These are phyloP conservation scores for Fusarium decemcellulare DNA, from an alignment of 2,329 filamentous ascomycete genomes.

Conservation along the genomic window DNA sequence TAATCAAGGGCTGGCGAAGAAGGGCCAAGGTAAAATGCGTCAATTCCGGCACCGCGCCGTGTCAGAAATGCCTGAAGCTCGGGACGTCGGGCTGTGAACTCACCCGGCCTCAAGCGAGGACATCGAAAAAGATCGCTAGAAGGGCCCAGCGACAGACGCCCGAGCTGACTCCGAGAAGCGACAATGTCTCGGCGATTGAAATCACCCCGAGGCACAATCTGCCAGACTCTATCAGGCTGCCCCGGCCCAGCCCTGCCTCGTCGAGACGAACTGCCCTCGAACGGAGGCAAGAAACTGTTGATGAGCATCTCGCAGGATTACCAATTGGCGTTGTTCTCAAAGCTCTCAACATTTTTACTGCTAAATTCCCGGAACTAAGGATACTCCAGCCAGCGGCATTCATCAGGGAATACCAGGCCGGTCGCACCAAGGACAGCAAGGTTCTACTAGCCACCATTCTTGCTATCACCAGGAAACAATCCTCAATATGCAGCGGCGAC, in stretches of 20 bases:
- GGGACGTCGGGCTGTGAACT: constrained; percentile 46
- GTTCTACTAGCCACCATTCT: constrained; percentile 38
- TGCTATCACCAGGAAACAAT: constrained; percentile 35
- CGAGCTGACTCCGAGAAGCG: neutral
- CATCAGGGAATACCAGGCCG: constrained; percentile 41
- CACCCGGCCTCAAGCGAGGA: constrained; percentile 20
- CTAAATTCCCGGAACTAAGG: constrained; percentile 52
- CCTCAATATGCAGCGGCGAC: constrained; percentile 17
- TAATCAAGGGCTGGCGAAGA: constrained; percentile 30
- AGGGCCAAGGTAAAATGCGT: constrained; percentile 54
- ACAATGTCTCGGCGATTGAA: neutral
- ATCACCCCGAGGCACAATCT: neutral
- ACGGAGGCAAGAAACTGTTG: constrained; percentile 15
- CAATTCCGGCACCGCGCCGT: constrained; percentile 50
- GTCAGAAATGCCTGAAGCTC: constrained; percentile 48
- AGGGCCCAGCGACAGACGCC: neutral
- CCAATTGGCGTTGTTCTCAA: constrained; percentile 48
- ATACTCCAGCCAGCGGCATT: constrained; percentile 53
- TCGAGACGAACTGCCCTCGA: neutral
- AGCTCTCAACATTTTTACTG: constrained; percentile 52
- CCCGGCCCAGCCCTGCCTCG: constrained; percentile 2
- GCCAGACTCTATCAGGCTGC: constrained; percentile 1
- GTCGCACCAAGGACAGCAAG: constrained; percentile 44
- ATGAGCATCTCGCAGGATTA: constrained; percentile 45
- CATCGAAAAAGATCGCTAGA: constrained; percentile 18